Percentiles rank a stretch among this genome's conserved stretches.
phyloP scores from a whole-genome alignment of 139 green algal genomes.

The Pycnococcus provasolii region DNA sequence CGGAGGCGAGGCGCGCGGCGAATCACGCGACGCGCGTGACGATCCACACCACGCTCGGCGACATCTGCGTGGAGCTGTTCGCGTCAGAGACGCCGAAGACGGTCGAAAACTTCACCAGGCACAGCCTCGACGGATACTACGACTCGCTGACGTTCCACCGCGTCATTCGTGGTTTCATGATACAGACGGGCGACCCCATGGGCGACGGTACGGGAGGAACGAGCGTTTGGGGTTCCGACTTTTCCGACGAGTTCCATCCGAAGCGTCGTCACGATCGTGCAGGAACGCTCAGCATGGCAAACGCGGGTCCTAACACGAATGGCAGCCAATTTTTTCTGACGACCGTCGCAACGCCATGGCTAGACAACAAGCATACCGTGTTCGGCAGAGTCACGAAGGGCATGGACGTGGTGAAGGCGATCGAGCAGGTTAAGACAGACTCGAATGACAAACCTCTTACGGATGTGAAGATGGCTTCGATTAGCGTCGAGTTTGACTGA shows the following conservation, averaged over 20 bases:
- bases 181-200: constrained; percentile 68
- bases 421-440: constrained; percentile 82
- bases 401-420: constrained; percentile 80
- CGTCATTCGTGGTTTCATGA: constrained; percentile 97
- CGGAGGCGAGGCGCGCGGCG: too few relatives aligned
- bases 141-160: constrained; percentile 87
- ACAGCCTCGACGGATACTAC: constrained; percentile 86
- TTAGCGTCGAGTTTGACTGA: constrained; percentile 32
- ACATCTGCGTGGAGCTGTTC: constrained; percentile 82
- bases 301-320: constrained; percentile 65
- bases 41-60: constrained; percentile 72
- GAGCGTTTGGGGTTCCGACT: constrained; percentile 94
- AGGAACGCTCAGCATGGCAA: constrained; percentile 69
- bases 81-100: constrained; percentile 86
- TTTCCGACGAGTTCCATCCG: constrained; percentile 88
- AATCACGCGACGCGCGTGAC: constrained; percentile 9
- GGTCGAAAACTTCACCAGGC: constrained; percentile 95
- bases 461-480: constrained; percentile 89
- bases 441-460: constrained; percentile 79
- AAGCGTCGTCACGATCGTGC: constrained; percentile 73
- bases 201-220: constrained; percentile 91
- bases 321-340: constrained; percentile 82
- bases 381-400: constrained; percentile 59
- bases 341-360: constrained; percentile 72
- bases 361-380: constrained; percentile 61